Base-by-base conservation (phyloP, 805 yeast genomes). In the Yarrowia bubula region DNA sequence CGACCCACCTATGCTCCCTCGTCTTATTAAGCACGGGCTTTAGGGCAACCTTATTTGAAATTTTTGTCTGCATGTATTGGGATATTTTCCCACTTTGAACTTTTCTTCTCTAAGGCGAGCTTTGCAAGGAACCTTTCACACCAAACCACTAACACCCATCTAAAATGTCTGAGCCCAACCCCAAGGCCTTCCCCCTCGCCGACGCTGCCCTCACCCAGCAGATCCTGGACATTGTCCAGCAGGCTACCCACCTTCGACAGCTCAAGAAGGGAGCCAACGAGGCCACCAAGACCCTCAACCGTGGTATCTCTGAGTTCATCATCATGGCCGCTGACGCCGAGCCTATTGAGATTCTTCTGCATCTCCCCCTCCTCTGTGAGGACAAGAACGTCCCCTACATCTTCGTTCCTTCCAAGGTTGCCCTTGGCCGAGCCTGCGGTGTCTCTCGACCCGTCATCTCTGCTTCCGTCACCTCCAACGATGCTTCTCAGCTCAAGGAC, bases 321-420 rank as follows among this genome's bases (percentile, higher is more conserved):
- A 90, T 93, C 82, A 91, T 95, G 98, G 99, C 99, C 71, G 99
- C 99, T 74, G 99, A 95, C 78, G 92, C 99, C 75, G 97, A 92
- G 81, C 99, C 99, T 74, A 92, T 95, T 76, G 99, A 95, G 83
- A 93, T 95, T 79, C 87, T 95, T 76, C 86, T 95, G 80, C 99
- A 95, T 79, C 85, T 95, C 79, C 99, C 99, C 61, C 85, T 95
- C 74, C 84, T 95, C 74, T 95, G 99, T 81, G 99, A 95, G 83
- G 99, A 95, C 82, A 95, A 95, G 86, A 95, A 95, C 84, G 99
- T 95, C 71, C 98, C 99, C 70, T 95, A 95, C 84, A 98, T 95
- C 70, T 95, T 95, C 72, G 98, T 95, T 71, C 98, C 99, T 72
- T 92, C 98, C 73, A 93, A 95, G 85, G 87, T 95, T 76, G 99